Evolutionary conservation across 83 land plant genomes (phyloP).

Genomic region (Thuja plicata): DNA sequence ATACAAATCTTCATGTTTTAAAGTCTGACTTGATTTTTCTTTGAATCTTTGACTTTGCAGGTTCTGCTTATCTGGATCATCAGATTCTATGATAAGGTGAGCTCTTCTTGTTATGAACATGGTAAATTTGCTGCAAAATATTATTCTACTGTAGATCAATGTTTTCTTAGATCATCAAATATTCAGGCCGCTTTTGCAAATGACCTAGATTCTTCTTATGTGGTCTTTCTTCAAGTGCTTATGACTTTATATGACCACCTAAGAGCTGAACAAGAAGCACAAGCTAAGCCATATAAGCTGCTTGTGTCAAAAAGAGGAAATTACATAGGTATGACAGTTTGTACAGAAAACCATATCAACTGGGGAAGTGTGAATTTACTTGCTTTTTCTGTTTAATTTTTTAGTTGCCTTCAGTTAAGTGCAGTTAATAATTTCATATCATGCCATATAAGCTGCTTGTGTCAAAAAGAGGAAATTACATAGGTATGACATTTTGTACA

Average conservation of each 20-base stretch:
- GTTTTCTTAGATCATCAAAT: not conserved
- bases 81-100: slow-evolving; percentile 98
- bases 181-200: not conserved
- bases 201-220: not conserved
- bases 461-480: not conserved
- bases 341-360: too few relatives aligned
- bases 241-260: not conserved
- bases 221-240: not conserved
- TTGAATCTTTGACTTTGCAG: slow-evolving; percentile 39
- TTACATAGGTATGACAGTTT: too few relatives aligned
- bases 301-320: too few relatives aligned
- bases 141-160: not conserved
- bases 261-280: not conserved
- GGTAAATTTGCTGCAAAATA: not conserved
- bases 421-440: too few relatives aligned
- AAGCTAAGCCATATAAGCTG: not conserved
- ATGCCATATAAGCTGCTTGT: not conserved
- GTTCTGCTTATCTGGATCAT: slow-evolving; percentile 92
- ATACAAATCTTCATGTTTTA: not conserved
- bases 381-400: too few relatives aligned
- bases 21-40: not conserved
- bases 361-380: too few relatives aligned
- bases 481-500: not conserved
- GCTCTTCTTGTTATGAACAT: not conserved
- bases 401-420: too few relatives aligned